Evolutionary conservation across 2,329 filamentous ascomycete genomes (phyloP), one percentile per base, ranked within the genome.

Genomic region (Mycogone perniciosa): DNA sequence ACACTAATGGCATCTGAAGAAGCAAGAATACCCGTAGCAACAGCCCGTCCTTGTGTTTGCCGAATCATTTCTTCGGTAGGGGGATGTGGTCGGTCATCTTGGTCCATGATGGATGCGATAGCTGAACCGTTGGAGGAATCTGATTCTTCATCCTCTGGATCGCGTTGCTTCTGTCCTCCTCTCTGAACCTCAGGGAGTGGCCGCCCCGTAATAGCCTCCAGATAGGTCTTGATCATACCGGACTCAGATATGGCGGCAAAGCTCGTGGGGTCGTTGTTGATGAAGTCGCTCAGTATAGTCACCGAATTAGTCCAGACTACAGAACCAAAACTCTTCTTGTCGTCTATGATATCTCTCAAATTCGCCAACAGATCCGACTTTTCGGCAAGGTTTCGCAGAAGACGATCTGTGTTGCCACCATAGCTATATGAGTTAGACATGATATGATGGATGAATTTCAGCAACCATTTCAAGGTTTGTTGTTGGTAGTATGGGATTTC

Each of bases 191-290:
- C 64, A 1, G 69, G 61, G 5, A 82, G 64, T 5, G 70, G 61
- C 29, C 70, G 72, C 4, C 79, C 76, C 1, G 83, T 95, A 48
- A 97, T 80, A 4, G 91, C 84, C 66, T 92, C 85, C 10, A 99
- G 76, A 52, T 96, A 86, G 46, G 84, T 88, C 64, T 86, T 86
- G 61, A 93, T 91, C 59, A 99, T 79, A 26, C 90, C 90, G 46
- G 93, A 92, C 70, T 99, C 93, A 10, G 89, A 89, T 57, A 99
- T 93, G 27, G 96, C 89, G 30, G 89, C 86, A 66, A 96, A 99
- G 67, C 93, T 99, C 1, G 93, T 99, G 0, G 93, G 93, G 62
- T 99, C 93, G 64, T 97, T 96, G 70, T 99, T 95, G 61, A 99
- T 95, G 68, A 99, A 99, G 60, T 89, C 92, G 63, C 89, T 93